A percentile compares a stretch with the other conserved stretches of the same genome.
These are phyloP conservation scores for Microdochium bolleyi DNA, from an alignment of 2,329 filamentous ascomycete genomes.

Conservation along the genomic window DNA sequence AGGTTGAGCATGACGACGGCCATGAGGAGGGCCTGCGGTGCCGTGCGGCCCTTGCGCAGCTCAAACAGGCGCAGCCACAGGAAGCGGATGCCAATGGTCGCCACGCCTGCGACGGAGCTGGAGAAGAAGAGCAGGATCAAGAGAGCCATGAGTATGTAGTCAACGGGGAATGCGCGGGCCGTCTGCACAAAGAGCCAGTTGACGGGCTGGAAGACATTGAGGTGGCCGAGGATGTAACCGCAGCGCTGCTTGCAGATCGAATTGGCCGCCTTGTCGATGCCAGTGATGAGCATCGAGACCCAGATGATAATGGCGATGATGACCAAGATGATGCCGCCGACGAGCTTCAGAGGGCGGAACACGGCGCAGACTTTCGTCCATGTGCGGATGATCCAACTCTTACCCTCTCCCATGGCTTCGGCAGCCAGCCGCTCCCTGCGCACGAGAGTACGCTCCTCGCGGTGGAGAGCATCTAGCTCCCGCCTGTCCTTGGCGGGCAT, in stretches of 20 bases:
- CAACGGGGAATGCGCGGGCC: constrained; percentile 78
- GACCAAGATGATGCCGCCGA: constrained; percentile 75
- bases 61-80: constrained; percentile 91
- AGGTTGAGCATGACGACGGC: constrained; percentile 86
- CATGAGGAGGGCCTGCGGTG: constrained; percentile 84
- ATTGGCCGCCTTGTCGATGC: constrained; percentile 93
- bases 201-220: constrained; percentile 90
- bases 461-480: constrained; percentile 77
- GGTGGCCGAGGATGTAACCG: constrained; percentile 80
- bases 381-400: constrained; percentile 59
- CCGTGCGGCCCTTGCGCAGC: constrained; percentile 81
- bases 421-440: constrained; percentile 81
- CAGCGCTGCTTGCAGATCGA: constrained; percentile 85
- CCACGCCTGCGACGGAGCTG: constrained; percentile 79
- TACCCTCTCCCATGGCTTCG: constrained; percentile 72
- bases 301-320: constrained; percentile 69
- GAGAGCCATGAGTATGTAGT: constrained; percentile 83
- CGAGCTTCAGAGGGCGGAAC: constrained; percentile 80
- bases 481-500: constrained; percentile 80
- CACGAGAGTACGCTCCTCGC: constrained; percentile 87
- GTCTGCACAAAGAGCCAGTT: constrained; percentile 83
- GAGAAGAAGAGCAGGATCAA: constrained; percentile 83
- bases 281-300: constrained; percentile 89
- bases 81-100: constrained; percentile 86
- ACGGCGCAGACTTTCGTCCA: constrained; percentile 79